phyloP scores from a whole-genome alignment of 2,329 filamentous ascomycete species.

The Xylaria arbuscula region DNA sequence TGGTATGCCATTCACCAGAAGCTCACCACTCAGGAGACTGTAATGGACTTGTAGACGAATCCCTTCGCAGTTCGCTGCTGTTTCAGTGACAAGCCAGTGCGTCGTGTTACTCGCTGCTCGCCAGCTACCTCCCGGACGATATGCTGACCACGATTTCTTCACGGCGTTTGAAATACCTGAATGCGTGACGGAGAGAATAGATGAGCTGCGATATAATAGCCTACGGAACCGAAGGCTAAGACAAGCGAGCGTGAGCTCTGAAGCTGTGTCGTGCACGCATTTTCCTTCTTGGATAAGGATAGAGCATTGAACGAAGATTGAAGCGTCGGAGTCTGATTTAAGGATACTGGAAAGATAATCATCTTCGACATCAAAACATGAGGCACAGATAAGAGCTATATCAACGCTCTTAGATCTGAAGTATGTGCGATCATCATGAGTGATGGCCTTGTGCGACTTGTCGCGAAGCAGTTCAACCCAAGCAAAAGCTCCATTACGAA shows the following conservation, averaged over 20 bases:
- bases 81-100: constrained; percentile 28
- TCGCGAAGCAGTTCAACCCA: constrained; percentile 26
- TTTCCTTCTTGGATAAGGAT: constrained; percentile 33
- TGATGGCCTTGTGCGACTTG: constrained; percentile 13
- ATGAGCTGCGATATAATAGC: constrained; percentile 25
- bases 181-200: constrained; percentile 12
- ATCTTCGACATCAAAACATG: constrained; percentile 27
- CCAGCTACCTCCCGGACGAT: constrained; percentile 14
- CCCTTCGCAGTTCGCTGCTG: neutral
- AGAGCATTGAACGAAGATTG: constrained; percentile 31
- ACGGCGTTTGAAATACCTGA: constrained; percentile 30
- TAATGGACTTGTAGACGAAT: constrained; percentile 53
- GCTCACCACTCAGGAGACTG: constrained; percentile 62
- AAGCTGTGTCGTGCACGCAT: neutral
- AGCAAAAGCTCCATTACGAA: constrained; percentile 22
- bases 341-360: constrained; percentile 12
- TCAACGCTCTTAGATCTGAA: constrained; percentile 22
- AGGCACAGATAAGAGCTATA: constrained; percentile 29
- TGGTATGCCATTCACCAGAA: constrained; percentile 64
- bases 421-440: constrained; percentile 14
- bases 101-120: constrained; percentile 7
- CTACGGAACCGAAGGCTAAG: constrained; percentile 26
- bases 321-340: constrained; percentile 4
- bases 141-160: constrained; percentile 28
- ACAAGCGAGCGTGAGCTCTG: constrained; percentile 22